phyloP scores from a whole-genome alignment of 2,329 filamentous ascomycete genomes.

The Fonsecaea multimorphosa region DNA sequence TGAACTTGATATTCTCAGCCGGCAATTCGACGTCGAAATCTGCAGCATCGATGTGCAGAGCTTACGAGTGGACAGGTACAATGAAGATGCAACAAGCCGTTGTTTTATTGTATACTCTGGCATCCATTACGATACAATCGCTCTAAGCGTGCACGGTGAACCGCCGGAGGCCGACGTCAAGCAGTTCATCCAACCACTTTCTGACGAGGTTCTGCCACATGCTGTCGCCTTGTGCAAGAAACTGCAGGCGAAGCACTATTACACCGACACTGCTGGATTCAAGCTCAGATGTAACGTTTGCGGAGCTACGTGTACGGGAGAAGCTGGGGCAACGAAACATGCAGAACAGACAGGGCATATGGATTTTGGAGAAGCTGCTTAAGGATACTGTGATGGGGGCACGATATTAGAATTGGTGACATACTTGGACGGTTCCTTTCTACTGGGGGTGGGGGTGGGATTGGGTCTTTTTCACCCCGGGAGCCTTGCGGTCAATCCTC shows the following conservation, averaged over 20 bases:
- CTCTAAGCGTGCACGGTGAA: conserved; percentile 69
- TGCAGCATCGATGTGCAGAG: conserved; percentile 81
- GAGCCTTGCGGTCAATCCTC: background rate
- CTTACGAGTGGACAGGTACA: conserved; percentile 73
- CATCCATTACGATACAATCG: conserved; percentile 92
- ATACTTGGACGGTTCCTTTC: background rate
- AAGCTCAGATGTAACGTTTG: conserved; percentile 74
- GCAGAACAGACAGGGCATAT: conserved; percentile 55
- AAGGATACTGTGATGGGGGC: conserved; percentile 17
- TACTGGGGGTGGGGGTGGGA: background rate
- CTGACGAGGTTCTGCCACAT: conserved; percentile 60
- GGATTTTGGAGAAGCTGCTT: conserved; percentile 56
- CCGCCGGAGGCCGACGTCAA: conserved; percentile 79
- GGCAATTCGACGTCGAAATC: conserved; percentile 85
- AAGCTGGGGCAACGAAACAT: conserved; percentile 55
- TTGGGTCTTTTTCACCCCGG: background rate
- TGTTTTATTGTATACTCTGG: conserved; percentile 83
- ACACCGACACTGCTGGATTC: conserved; percentile 83
- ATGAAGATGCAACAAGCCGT: conserved; percentile 71
- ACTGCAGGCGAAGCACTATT: conserved; percentile 78
- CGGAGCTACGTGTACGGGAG: conserved; percentile 51
- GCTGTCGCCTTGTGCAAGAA: conserved; percentile 69
- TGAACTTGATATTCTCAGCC: conserved; percentile 82
- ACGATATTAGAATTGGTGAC: background rate
- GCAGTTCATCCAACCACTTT: conserved; percentile 68